Percentiles rank a stretch among this genome's conserved stretches.
Conservation (phyloP, 2,329 filamentous ascomycete genomes). For the Alternaria ethzedia region DNA sequence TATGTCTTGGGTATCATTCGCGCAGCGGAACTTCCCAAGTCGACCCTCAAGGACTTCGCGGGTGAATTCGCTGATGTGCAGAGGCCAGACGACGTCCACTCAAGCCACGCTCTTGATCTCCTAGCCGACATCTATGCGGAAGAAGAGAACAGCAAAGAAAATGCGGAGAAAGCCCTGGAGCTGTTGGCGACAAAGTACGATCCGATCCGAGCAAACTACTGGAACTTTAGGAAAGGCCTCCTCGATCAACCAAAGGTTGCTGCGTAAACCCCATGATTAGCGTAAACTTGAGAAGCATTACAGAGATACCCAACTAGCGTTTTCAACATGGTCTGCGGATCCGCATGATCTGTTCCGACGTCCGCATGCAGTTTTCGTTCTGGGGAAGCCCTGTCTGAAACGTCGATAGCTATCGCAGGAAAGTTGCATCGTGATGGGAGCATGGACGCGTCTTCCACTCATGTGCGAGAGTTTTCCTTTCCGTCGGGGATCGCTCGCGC, state of each 20-base stretch:
- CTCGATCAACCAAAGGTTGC: constrained; percentile 33
- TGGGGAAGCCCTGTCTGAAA: constrained; percentile 9
- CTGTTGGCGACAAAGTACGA: constrained; percentile 86
- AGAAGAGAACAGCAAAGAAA: constrained; percentile 60
- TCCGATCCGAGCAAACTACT: constrained; percentile 88
- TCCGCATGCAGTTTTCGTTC: not conserved
- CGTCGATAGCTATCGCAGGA: constrained; percentile 11
- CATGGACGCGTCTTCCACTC: constrained; percentile 13
- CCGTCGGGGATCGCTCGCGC: constrained; percentile 22
- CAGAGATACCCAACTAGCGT: constrained; percentile 35
- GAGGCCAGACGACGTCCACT: constrained; percentile 61
- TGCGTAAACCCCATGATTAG: constrained; percentile 22
- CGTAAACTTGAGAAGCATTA: constrained; percentile 6
- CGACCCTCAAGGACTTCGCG: constrained; percentile 61
- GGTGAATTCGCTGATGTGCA: constrained; percentile 60
- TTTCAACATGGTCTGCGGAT: constrained; percentile 20
- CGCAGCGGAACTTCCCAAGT: constrained; percentile 64
- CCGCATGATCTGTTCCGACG: constrained; percentile 11
- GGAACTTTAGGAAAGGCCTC: constrained; percentile 72
- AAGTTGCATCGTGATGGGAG: constrained; percentile 17
- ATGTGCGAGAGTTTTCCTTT: constrained; percentile 19
- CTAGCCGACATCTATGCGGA: constrained; percentile 70
- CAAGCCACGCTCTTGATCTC: constrained; percentile 71
- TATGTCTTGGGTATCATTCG: constrained; percentile 80
- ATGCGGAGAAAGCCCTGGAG: constrained; percentile 73